Evolutionary conservation across 78 protist genomes (phyloP).

Genomic region (Emiliania huxleyi): DNA sequence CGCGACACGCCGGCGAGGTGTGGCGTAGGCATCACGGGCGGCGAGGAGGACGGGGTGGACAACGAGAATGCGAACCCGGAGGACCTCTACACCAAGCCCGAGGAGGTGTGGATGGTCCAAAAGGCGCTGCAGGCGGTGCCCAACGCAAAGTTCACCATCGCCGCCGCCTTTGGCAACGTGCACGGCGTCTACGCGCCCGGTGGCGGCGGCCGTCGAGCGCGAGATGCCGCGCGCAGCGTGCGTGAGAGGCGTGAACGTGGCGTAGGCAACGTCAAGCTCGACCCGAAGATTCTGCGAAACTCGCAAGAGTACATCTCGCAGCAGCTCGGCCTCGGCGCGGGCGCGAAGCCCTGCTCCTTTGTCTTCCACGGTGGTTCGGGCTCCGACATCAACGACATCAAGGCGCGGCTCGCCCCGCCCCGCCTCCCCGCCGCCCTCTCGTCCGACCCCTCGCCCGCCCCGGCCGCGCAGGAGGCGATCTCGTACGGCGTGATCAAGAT

Average conservation of each 20-base stretch:
- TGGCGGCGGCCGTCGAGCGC: no score
- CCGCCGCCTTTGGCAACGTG: conserved; percentile 74
- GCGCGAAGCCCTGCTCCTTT: conserved; percentile 37
- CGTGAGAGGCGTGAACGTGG: conserved; percentile 55
- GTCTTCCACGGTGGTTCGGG: conserved; percentile 79
- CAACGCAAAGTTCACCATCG: conserved; percentile 50
- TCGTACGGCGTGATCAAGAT: conserved; percentile 61
- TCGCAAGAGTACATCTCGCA: no score
- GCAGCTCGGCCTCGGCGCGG: no score
- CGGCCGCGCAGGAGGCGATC: conserved; percentile 51
- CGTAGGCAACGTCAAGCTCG: conserved; percentile 63
- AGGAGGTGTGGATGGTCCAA: no score
- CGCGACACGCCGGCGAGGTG: no score
- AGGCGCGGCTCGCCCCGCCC: background rate
- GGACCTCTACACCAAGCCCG: no score
- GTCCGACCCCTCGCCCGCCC: conserved; percentile 5
- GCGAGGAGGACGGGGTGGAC: conserved; percentile 77
- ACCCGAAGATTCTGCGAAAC: conserved; percentile 53
- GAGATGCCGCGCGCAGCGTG: no score
- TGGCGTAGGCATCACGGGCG: conserved; percentile 77
- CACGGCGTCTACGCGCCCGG: conserved; percentile 75
- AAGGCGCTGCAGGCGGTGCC: background rate
- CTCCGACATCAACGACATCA: background rate
- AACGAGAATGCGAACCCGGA: conserved; percentile 39
- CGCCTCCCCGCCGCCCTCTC: conserved; percentile 63